Evolutionary conservation across 257 asterid genomes (phyloP).

Genomic region (Cynanchum wilfordii): DNA sequence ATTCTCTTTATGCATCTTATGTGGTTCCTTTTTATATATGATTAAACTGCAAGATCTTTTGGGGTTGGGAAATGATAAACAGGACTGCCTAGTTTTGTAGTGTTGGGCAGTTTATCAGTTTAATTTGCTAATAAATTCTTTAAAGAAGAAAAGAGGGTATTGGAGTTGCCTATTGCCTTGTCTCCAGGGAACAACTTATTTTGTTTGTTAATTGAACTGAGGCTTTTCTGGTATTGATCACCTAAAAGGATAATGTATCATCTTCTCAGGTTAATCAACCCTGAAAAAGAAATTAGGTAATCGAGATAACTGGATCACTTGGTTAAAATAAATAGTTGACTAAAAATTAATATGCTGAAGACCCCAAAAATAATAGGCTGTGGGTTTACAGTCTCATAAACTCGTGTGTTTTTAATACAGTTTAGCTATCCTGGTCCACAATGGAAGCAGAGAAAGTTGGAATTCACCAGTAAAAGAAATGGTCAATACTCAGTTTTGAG

Average conservation of each 20-base stretch:
- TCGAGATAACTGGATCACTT: background rate
- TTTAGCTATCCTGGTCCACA: constrained; percentile 24
- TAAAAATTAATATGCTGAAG: background rate
- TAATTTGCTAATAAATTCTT: background rate
- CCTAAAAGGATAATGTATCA: background rate
- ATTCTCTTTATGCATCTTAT: background rate
- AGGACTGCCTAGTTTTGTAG: too few species aligned
- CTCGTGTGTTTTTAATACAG: constrained; percentile 34
- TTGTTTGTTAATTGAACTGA: background rate
- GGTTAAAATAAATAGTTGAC: too few species aligned
- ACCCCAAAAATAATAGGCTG: background rate
- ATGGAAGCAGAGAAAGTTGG: constrained; percentile 40
- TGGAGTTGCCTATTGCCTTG: background rate
- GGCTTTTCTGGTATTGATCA: background rate
- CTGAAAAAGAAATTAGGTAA: background rate
- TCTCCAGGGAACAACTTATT: background rate
- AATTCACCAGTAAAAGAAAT: constrained; percentile 21
- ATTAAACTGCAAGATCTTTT: background rate
- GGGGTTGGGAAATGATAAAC: background rate
- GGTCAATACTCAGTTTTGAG: constrained; percentile 32
- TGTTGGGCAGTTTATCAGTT: background rate
- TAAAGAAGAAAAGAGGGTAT: background rate
- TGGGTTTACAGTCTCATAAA: background rate
- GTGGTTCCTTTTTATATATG: background rate
- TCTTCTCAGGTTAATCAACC: background rate